Evolutionary conservation across 2,329 filamentous ascomycete genomes (phyloP).

Genomic region (Diplodia corticola): DNA sequence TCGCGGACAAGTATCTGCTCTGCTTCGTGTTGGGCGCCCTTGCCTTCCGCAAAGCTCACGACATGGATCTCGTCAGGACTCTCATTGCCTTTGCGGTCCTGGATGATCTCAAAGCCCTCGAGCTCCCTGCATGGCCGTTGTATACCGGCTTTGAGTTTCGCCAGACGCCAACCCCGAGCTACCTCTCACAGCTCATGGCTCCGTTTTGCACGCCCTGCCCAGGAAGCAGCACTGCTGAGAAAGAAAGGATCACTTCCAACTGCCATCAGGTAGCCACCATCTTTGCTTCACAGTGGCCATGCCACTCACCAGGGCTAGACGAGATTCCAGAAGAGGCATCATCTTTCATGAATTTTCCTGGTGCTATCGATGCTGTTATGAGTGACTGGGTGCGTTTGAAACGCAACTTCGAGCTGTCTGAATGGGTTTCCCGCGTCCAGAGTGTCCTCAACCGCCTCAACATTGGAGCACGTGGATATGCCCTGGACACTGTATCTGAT

Average conservation of each 20-base stretch:
- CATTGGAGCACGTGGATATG: background rate
- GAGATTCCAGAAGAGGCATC: background rate
- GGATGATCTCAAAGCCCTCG: slow-evolving; percentile 41
- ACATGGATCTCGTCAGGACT: slow-evolving; percentile 45
- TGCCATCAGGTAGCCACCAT: slow-evolving; percentile 43
- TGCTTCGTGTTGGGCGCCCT: slow-evolving; percentile 52
- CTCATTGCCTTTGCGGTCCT: slow-evolving; percentile 50
- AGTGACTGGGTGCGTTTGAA: slow-evolving; percentile 52
- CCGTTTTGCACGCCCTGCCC: background rate
- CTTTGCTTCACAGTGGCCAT: slow-evolving; percentile 44
- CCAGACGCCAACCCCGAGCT: slow-evolving; percentile 37
- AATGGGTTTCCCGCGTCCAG: slow-evolving; percentile 49
- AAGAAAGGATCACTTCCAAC: slow-evolving; percentile 28
- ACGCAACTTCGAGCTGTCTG: slow-evolving; percentile 50
- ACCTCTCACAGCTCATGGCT: slow-evolving; percentile 29
- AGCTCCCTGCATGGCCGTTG: slow-evolving; percentile 37
- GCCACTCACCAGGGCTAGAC: slow-evolving; percentile 27
- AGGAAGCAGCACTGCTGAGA: slow-evolving; percentile 24
- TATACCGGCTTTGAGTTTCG: slow-evolving; percentile 39
- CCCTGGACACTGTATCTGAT: background rate
- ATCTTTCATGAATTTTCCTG: slow-evolving; percentile 36
- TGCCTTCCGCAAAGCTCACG: slow-evolving; percentile 42
- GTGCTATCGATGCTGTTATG: slow-evolving; percentile 43
- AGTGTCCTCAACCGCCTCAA: slow-evolving; percentile 34
- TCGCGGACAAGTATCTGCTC: slow-evolving; percentile 39